Evolutionary conservation across 345 rosid species (phyloP).

Genomic region (Bruguiera gymnorhiza): DNA sequence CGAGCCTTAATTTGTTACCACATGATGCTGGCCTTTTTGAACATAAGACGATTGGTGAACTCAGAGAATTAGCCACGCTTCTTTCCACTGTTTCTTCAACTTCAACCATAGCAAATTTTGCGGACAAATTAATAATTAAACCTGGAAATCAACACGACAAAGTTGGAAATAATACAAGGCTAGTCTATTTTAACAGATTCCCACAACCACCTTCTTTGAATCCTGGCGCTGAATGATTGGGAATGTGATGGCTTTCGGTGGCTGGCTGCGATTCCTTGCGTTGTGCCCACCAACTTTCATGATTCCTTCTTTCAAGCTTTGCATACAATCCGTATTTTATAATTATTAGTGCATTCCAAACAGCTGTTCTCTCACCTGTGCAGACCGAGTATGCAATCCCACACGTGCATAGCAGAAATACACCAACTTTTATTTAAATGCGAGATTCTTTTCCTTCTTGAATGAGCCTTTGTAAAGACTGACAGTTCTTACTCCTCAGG

Average conservation of each 20-base stretch:
- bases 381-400: not conserved
- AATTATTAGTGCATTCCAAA: conserved; percentile 9
- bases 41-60: conserved; percentile 7
- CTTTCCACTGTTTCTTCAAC: conserved; percentile 21
- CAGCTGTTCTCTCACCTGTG: conserved; percentile 2
- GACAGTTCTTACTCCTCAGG: too few relatives aligned
- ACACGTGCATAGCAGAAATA: conserved; percentile 8
- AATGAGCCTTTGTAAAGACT: not conserved
- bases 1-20: not conserved
- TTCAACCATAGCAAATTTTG: conserved; percentile 19
- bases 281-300: conserved; percentile 43
- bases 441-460: conserved; percentile 11
- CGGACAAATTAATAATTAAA: conserved; percentile 8
- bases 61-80: not conserved
- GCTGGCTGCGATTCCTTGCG: conserved; percentile 32
- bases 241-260: conserved; percentile 53
- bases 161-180: conserved; percentile 13
- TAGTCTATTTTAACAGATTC: conserved; percentile 40
- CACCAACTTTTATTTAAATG: not conserved
- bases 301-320: conserved; percentile 27
- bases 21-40: conserved; percentile 14
- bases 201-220: conserved; percentile 33
- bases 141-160: conserved; percentile 5
- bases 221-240: conserved; percentile 35
- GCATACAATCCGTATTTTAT: conserved; percentile 14